Base-by-base conservation (phyloP, 345 rosid genomes). In the Camelina hispida region DNA sequence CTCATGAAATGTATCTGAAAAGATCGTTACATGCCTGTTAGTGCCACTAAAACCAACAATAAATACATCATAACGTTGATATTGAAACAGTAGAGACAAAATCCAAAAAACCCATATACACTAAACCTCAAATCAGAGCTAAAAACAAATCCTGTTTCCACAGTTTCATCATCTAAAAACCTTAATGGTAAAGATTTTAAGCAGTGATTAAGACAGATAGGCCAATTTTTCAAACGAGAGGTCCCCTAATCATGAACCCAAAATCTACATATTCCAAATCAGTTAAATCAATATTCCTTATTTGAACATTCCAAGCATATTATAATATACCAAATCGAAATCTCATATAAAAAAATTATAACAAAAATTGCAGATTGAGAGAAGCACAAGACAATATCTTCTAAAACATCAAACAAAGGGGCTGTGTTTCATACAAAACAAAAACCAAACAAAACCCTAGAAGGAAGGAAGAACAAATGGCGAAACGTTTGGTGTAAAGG, bases 1-100 rank as follows among this genome's bases (percentile, higher is more conserved):
- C 82, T 87, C 93, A 32, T 93, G 98, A 80, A 90, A 93, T 23
- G 97, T 91, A 87, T 90, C 98, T 93, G 85, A 76, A 73, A 56
- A 55, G 20, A 30, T n/a, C n/a, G 52, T 25, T 61, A 37, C 50
- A 64, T 22, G 30, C 0, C 4, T 0, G 5, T 2, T 9, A 66
- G 12, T 38, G 42, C 13, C 13, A 38, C 13, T 9, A 38, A 38
- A 38, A 40, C 5, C 43, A 40, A 38, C 5, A 28, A 14, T 54
- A 46, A 28, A 14, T 54, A 46, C 53, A 9, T 8, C 5, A 48
- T 9, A 3, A 48, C 34, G 17, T 48, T 16, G 59, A 67, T 52
- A 60, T 35, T 52, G 13, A 44, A 69, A 55, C 53, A 68, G 30
- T 9, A 68, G 2, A 53, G 2, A 53, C 12, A 48, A 22, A 64